phyloP scores from a whole-genome alignment of 345 rosid genomes.

The Eutrema japonicum region DNA sequence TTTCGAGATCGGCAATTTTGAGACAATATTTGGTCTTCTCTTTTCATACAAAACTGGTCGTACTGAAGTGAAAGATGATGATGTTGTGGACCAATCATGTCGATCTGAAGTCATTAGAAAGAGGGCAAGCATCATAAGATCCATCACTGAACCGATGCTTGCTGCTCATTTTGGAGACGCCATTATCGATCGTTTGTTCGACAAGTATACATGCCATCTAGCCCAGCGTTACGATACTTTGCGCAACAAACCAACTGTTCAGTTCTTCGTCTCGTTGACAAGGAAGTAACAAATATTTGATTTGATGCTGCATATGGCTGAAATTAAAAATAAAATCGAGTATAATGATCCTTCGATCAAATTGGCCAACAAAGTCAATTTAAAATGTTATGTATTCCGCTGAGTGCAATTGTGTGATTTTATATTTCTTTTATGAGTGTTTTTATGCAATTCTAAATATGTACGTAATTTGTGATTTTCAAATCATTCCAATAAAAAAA shows the following conservation, averaged over 20 bases:
- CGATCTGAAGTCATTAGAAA: background rate
- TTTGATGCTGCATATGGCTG: background rate
- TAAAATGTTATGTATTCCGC: background rate
- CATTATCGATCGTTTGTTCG: slow-evolving; percentile 1
- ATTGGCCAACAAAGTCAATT: background rate
- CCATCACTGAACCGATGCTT: slow-evolving; percentile 16
- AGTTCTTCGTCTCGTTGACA: background rate
- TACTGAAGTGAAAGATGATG: slow-evolving; percentile 11
- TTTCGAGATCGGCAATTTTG: slow-evolving; percentile 17
- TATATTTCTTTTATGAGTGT: background rate
- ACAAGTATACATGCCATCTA: background rate
- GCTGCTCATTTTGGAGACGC: slow-evolving; percentile 6
- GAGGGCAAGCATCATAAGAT: background rate
- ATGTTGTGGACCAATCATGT: background rate
- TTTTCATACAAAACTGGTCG: slow-evolving; percentile 18
- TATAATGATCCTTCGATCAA: background rate
- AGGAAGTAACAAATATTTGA: background rate
- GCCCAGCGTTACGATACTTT: background rate
- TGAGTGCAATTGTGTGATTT: background rate
- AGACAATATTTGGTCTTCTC: slow-evolving; percentile 16
- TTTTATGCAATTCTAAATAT: too few relatives aligned
- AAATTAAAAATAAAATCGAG: background rate
- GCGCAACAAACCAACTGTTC: background rate
- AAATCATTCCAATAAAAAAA: too few relatives aligned
- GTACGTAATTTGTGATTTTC: too few relatives aligned